Evolutionary conservation across 352 stramenopile species (phyloP).

Genomic region (Globisporangium radiosum): DNA sequence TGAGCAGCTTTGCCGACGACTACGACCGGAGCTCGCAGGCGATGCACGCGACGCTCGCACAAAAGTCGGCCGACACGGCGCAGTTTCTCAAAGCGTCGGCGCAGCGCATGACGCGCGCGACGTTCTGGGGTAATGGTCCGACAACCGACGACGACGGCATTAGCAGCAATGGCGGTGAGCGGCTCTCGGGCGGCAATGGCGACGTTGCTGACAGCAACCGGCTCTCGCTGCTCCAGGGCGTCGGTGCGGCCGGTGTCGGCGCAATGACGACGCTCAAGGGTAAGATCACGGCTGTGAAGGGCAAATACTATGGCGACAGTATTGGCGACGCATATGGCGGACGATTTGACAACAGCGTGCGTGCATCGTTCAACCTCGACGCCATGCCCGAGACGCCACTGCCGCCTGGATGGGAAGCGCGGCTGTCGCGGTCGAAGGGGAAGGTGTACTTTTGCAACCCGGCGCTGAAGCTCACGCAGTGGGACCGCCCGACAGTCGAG

Average conservation of each 20-base stretch:
- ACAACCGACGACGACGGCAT: conserved; percentile 25
- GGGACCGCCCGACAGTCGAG: conserved; percentile 73
- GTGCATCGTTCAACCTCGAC: conserved; percentile 67
- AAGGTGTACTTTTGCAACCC: conserved; percentile 87
- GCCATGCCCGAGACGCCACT: conserved; percentile 46
- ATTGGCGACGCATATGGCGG: conserved; percentile 3
- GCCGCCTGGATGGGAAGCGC: conserved; percentile 71
- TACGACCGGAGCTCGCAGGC: conserved; percentile 39
- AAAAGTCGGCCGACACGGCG: conserved; percentile 70
- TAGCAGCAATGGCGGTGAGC: conserved; percentile 14
- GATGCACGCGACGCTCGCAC: conserved; percentile 45
- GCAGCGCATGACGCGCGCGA: conserved; percentile 50
- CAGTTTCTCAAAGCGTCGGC: conserved; percentile 74
- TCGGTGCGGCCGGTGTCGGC: conserved; percentile 39
- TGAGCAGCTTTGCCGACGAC: conserved; percentile 14
- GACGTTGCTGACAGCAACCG: conserved; percentile 37
- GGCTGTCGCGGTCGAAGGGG: conserved; percentile 75
- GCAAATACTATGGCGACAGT: conserved; percentile 63
- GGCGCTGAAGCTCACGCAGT: conserved; percentile 64
- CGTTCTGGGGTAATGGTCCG: conserved; percentile 41
- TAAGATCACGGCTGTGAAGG: conserved; percentile 65
- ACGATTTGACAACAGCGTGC: conserved; percentile 1
- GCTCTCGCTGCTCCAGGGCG: conserved; percentile 60
- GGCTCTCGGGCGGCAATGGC: conserved; percentile 30
- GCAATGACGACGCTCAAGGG: conserved; percentile 74